Percentiles rank a stretch among this genome's conserved stretches.
Evolutionary conservation across 2,329 filamentous ascomycete genomes (phyloP).

Genomic region (Colletotrichum incanum): DNA sequence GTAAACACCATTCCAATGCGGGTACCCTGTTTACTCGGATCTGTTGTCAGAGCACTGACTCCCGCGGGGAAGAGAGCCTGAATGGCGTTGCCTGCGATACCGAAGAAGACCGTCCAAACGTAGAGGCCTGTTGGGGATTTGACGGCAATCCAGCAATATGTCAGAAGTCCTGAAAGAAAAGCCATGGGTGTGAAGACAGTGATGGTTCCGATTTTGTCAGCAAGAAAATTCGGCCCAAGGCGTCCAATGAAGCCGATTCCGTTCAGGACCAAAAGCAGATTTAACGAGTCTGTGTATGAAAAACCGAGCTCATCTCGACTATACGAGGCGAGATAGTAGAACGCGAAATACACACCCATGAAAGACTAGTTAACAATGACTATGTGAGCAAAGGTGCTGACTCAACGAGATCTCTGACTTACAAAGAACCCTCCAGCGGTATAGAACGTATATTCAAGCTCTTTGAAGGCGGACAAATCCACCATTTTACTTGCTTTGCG

Average conservation of each 20-base stretch:
- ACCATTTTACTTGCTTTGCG: conserved; percentile 58
- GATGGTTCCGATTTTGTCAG: conserved; percentile 72
- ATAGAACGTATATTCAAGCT: conserved; percentile 47
- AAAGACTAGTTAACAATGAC: conserved; percentile 56
- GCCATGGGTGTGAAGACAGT: conserved; percentile 71
- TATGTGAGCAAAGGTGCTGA: conserved; percentile 33
- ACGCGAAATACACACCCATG: conserved; percentile 69
- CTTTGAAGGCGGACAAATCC: conserved; percentile 61
- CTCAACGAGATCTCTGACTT: background rate
- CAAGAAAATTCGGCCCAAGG: conserved; percentile 70
- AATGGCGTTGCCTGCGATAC: conserved; percentile 74
- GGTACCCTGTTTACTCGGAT: conserved; percentile 67
- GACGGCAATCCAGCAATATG: conserved; percentile 74
- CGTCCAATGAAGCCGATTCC: conserved; percentile 73
- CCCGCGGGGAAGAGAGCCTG: conserved; percentile 78
- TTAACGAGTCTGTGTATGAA: conserved; percentile 66
- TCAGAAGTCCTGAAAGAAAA: conserved; percentile 57
- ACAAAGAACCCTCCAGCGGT: conserved; percentile 38
- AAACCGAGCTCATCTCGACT: conserved; percentile 60
- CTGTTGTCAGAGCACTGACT: conserved; percentile 68
- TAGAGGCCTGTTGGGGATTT: conserved; percentile 67
- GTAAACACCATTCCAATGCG: conserved; percentile 73
- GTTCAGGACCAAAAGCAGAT: conserved; percentile 78
- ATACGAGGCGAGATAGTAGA: conserved; percentile 72
- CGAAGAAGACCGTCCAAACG: conserved; percentile 75